These are phyloP conservation scores for Halophytophthora polymorphica DNA, from an alignment of 352 stramenopile species.

Conservation along the genomic window DNA sequence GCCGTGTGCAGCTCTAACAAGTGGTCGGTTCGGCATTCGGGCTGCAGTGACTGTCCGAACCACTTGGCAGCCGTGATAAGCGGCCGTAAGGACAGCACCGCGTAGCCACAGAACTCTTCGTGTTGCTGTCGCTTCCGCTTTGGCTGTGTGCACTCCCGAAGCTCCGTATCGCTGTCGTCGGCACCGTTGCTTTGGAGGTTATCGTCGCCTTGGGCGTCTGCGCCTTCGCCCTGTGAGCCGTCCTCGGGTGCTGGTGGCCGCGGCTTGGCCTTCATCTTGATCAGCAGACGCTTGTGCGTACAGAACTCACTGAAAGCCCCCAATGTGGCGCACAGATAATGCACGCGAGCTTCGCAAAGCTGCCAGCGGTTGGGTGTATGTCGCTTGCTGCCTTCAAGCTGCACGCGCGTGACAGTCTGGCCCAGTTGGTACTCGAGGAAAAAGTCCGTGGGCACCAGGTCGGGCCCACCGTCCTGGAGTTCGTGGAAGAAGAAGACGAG, in stretches of 20 bases:
- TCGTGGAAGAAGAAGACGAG: constrained; percentile 85
- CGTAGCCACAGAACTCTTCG: constrained; percentile 50
- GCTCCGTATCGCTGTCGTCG: no score
- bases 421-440: constrained; percentile 80
- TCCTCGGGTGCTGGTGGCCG: constrained; percentile 2
- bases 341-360: constrained; percentile 65
- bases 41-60: constrained; percentile 48
- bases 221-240: neutral
- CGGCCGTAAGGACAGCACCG: constrained; percentile 50
- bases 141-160: no score
- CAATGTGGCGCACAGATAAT: constrained; percentile 66
- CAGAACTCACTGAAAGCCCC: constrained; percentile 73
- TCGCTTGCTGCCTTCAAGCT: constrained; percentile 76
- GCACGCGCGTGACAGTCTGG: constrained; percentile 47
- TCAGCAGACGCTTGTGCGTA: constrained; percentile 53
- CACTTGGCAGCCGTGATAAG: constrained; percentile 56
- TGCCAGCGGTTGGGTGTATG: constrained; percentile 83
- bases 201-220: neutral
- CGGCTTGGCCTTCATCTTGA: constrained; percentile 59
- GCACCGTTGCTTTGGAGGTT: neutral
- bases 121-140: constrained; percentile 5
- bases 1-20: constrained; percentile 65
- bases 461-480: constrained; percentile 61
- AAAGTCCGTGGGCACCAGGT: constrained; percentile 58
- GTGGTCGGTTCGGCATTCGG: constrained; percentile 56